phyloP scores from a whole-genome alignment of 2,329 filamentous ascomycete species.

The Microcyclospora pomicola region DNA sequence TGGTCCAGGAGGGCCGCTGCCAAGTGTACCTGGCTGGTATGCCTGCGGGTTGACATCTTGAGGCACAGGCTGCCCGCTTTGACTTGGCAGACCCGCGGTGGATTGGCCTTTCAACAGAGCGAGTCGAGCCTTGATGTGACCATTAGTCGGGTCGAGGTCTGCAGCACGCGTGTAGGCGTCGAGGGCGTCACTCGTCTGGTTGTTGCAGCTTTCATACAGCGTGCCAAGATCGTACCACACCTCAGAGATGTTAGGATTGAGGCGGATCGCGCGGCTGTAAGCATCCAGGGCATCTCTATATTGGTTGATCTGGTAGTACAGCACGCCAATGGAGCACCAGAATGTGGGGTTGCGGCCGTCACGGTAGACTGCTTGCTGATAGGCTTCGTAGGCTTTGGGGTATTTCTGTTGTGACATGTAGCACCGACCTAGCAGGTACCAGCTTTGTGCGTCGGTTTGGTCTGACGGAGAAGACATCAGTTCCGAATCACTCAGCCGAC shows the following conservation, averaged over 20 bases:
- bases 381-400: slow-evolving; percentile 94
- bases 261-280: slow-evolving; percentile 86
- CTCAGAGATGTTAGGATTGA: slow-evolving; percentile 97
- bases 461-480: slow-evolving; percentile 40
- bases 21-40: slow-evolving; percentile 68
- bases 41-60: slow-evolving; percentile 93
- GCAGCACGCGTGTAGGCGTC: slow-evolving; percentile 92
- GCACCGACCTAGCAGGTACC: slow-evolving; percentile 93
- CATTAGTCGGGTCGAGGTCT: slow-evolving; percentile 83
- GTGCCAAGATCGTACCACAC: slow-evolving; percentile 99
- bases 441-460: slow-evolving; percentile 90
- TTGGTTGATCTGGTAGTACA: slow-evolving; percentile 99
- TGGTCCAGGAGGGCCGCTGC: slow-evolving; percentile 66
- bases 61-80: slow-evolving; percentile 67
- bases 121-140: slow-evolving; percentile 89
- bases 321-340: slow-evolving; percentile 97
- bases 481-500: neutral
- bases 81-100: slow-evolving; percentile 53
- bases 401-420: slow-evolving; percentile 99
- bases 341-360: slow-evolving; percentile 96
- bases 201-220: slow-evolving; percentile 97
- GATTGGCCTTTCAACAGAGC: slow-evolving; percentile 73
- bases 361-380: slow-evolving; percentile 95
- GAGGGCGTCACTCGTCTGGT: slow-evolving; percentile 89
- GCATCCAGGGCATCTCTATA: slow-evolving; percentile 96